Evolutionary conservation across 257 asterid species (phyloP).

Genomic region (Solanum dulcamara): DNA sequence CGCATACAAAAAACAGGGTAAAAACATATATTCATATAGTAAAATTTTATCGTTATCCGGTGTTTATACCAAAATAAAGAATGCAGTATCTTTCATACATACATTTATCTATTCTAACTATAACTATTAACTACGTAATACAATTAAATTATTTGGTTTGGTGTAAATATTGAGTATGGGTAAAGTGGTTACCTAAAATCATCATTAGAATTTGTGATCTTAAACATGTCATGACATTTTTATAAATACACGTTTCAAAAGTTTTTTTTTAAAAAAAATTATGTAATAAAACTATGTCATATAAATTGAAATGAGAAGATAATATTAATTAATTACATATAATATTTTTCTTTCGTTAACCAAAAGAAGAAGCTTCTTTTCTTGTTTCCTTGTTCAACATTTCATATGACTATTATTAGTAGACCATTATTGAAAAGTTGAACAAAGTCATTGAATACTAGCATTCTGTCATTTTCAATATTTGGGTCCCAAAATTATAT

Average conservation of each 20-base stretch:
- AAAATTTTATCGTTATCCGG: not conserved
- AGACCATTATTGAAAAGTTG: not conserved
- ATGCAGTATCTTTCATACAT: not conserved
- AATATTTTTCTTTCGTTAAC: not conserved
- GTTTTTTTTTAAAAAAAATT: not conserved
- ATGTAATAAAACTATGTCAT: not conserved
- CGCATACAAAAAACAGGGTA: not conserved
- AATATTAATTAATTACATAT: not conserved
- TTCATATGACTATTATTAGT: not conserved
- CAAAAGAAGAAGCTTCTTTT: not conserved
- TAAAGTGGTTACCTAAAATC: not conserved
- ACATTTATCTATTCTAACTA: too few relatives aligned
- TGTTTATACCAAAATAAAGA: not conserved
- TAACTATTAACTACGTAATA: too few relatives aligned
- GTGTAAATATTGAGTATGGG: not conserved
- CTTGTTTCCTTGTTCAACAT: not conserved
- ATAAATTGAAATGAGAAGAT: not conserved
- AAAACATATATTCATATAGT: not conserved
- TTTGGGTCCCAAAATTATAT: not conserved
- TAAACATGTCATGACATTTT: not conserved
- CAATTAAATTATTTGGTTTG: not conserved
- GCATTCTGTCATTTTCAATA: not conserved
- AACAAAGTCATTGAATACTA: not conserved
- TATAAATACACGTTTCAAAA: not conserved
- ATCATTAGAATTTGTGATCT: not conserved